Evolutionary conservation across 768 basidiomycete genomes (phyloP), one percentile per base, ranked within the genome.

Genomic region (Suillus subalutaceus): DNA sequence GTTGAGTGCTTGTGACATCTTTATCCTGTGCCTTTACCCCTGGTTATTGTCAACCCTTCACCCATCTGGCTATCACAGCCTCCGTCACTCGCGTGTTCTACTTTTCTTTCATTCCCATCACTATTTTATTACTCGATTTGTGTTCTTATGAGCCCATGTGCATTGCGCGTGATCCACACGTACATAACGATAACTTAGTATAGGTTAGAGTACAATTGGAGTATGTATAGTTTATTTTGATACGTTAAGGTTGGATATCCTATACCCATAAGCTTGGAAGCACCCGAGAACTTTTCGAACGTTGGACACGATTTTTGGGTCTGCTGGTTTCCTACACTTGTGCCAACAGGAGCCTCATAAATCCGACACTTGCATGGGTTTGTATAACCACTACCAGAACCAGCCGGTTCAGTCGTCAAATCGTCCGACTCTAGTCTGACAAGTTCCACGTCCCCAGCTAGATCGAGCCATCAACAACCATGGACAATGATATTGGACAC

Each of bases 51-150:
- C 16, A 18, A 8, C 30, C 16, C 26, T 30, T 18, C n/a, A 38
- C n/a, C 2, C 37, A 35, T 30, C 52, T 30, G 16, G 26, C 26
- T 18, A 30, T 30, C 16, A 30, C 16, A 53, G 16, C 26, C 23
- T 26, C 15, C 15, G 23, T 40, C 23, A 40, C 15, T 40, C 57
- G 35, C 38, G 18, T 37, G 12, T 38, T 15, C 23, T 10, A 56
- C 20, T 13, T 23, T 37, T 38, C 12, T 57, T 38, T 37, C 9
- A 12, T 56, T 6, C 32, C 4, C 20, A 10, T 56, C 35, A 56
- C 32, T 38, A n/a, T 56, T 4, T 56, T 32, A 18, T 53, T 10
- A 53, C 52, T 53, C 52, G 52, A 53, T 57, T 37, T 57, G 56
- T 57, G 56, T 23, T 23, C 52, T 53, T 18, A 53, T 53, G 9